phyloP scores from a whole-genome alignment of 805 yeast species.

The Middelhovenomyces tepae region DNA sequence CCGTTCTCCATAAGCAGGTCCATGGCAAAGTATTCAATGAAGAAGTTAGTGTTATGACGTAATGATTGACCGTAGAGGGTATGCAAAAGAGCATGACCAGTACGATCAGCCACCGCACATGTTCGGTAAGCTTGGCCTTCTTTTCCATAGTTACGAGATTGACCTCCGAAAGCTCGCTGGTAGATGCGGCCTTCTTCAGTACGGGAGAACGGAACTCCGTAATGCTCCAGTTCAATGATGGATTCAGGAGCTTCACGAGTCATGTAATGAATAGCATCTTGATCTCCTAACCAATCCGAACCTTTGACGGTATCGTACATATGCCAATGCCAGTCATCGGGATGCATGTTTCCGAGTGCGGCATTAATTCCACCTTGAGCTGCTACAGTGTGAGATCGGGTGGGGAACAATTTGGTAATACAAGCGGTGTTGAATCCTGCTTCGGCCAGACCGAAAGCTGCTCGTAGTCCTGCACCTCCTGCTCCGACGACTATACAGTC shows the following conservation, averaged over 20 bases:
- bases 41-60: constrained; percentile 94
- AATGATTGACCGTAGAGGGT: constrained; percentile 93
- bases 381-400: constrained; percentile 97
- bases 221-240: constrained; percentile 93
- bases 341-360: constrained; percentile 97
- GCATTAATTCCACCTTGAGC: constrained; percentile 99
- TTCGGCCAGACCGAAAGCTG: constrained; percentile 95
- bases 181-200: constrained; percentile 93
- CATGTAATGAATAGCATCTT: constrained; percentile 98
- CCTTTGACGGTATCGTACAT: constrained; percentile 99
- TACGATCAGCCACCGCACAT: constrained; percentile 98
- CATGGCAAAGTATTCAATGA: constrained; percentile 93
- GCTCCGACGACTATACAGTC: constrained; percentile 98
- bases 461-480: constrained; percentile 98
- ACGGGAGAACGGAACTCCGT: constrained; percentile 97
- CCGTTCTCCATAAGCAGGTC: constrained; percentile 93
- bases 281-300: constrained; percentile 99
- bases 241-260: constrained; percentile 96
- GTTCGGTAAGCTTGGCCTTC: constrained; percentile 99
- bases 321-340: constrained; percentile 99
- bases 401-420: constrained; percentile 92
- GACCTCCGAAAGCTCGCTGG: constrained; percentile 99
- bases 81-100: constrained; percentile 95
- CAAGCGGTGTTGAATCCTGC: constrained; percentile 98
- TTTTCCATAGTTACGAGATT: constrained; percentile 87